Evolutionary conservation across 73 alveolate genomes (phyloP).

Genomic region (Paramecium pentaurelia): DNA sequence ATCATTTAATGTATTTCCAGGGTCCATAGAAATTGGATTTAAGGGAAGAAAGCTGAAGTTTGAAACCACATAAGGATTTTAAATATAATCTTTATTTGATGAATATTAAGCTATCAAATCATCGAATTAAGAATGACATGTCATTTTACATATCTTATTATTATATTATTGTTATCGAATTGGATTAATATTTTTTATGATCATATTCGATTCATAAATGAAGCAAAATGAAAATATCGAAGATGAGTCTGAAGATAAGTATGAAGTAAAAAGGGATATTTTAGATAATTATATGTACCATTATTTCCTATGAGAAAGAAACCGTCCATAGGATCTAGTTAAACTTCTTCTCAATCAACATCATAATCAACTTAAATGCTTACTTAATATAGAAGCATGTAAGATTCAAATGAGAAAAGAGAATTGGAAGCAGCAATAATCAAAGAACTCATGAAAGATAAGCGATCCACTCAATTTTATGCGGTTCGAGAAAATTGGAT

Average conservation of each 20-base stretch:
- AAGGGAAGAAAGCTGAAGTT: background rate
- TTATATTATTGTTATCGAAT: background rate
- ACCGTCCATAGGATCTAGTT: constrained; percentile 7
- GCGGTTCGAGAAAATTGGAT: background rate
- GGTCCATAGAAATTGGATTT: background rate
- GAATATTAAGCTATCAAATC: constrained; percentile 8
- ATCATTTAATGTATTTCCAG: constrained; percentile 29
- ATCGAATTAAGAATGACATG: background rate
- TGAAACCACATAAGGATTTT: constrained; percentile 33
- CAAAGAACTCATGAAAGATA: background rate
- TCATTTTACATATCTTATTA: background rate
- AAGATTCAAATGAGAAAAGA: background rate
- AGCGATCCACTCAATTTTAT: background rate
- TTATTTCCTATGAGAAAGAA: constrained; percentile 2
- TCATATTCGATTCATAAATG: background rate
- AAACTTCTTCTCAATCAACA: background rate
- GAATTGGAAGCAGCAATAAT: background rate
- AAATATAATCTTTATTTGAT: background rate
- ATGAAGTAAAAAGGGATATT: background rate
- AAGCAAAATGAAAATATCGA: background rate
- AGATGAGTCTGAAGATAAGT: constrained; percentile 34
- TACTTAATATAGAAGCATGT: background rate
- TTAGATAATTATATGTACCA: constrained; percentile 1
- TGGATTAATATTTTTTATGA: background rate
- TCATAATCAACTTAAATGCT: constrained; percentile 1